Evolutionary conservation across 768 basidiomycete genomes (phyloP), one percentile per base, ranked within the genome.

Genomic region (Tremella mesenterica): DNA sequence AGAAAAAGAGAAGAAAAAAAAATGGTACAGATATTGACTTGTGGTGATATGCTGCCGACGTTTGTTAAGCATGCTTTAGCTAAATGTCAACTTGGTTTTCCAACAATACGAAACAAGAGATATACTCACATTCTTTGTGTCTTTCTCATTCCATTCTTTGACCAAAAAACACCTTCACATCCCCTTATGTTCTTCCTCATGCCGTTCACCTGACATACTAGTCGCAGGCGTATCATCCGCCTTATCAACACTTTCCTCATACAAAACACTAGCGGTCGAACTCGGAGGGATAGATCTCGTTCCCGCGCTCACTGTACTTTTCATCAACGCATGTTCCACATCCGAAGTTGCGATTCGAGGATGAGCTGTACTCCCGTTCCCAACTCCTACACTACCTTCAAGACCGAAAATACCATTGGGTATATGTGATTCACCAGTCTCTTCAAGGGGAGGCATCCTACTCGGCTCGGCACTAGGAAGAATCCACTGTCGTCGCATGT

Each of bases 401-500:
- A n/a, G n/a, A 14, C 38, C 38, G 38, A 41, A 23, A 14, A 16
- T 41, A 41, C 38, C 38, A 16, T 41, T 41, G 4, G 38, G 6
- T 14, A 18, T 41, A 8, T 16, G 38, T 16, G 38, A 5, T 41
- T 23, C 38, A 23, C 23, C 38, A 4, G 4, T 5, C 6, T 8
- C 38, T 4, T 41, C 38, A 5, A 23, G 38, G 23, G 23, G 38
- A n/a, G 23, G n/a, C n/a, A 41, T 23, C 4, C n/a, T 41, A 14
- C 38, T 41, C 50, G 62, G 65, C 27, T 74, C 71, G 2, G 87
- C 86, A 60, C 80, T 79, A 36, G 85, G 85, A 23, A 84, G 69
- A 33, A 83, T 75, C 67, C 78, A 85, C 56, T 74, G 67, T 61
- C 80, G 77, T 85, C n/a, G 29, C 10, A 85, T 88, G 18, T 75